Conservation (phyloP, 176 grass and related monocot genomes). For the Triticum dicoccoides region DNA sequence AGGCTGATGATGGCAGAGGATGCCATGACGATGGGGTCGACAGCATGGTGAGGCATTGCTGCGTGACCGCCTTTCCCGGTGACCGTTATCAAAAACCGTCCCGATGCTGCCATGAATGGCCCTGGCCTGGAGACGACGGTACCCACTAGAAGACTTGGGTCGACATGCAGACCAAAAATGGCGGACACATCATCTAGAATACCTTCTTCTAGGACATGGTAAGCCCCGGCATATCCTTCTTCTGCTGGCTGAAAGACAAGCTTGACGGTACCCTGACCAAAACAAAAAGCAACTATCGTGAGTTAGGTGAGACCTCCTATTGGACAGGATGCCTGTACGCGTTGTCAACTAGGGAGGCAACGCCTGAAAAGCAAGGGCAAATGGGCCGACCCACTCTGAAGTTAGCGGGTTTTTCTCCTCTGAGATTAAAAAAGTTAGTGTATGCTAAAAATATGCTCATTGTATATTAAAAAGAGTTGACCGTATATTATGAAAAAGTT, state of each 20-base stretch:
- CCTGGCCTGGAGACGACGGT: background rate
- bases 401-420: too few species aligned
- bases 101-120: background rate
- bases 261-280: conserved; percentile 1
- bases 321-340: too few species aligned
- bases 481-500: too few species aligned
- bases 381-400: too few species aligned
- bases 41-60: background rate
- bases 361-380: too few species aligned
- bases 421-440: too few species aligned
- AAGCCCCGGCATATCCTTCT: background rate
- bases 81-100: background rate
- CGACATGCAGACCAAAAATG: conserved; percentile 6
- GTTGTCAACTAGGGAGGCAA: too few species aligned
- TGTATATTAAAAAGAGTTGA: too few species aligned
- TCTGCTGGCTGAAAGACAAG: conserved; percentile 13
- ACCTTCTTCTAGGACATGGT: conserved; percentile 9
- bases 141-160: conserved; percentile 7
- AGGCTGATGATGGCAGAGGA: conserved; percentile 5
- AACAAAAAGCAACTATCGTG: background rate
- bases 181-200: background rate
- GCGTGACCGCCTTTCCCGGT: conserved; percentile 1
- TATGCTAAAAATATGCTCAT: too few species aligned
- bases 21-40: background rate
- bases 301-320: background rate